Evolutionary conservation across 805 yeast genomes (phyloP).

Genomic region (Nakazawaea ernobii): DNA sequence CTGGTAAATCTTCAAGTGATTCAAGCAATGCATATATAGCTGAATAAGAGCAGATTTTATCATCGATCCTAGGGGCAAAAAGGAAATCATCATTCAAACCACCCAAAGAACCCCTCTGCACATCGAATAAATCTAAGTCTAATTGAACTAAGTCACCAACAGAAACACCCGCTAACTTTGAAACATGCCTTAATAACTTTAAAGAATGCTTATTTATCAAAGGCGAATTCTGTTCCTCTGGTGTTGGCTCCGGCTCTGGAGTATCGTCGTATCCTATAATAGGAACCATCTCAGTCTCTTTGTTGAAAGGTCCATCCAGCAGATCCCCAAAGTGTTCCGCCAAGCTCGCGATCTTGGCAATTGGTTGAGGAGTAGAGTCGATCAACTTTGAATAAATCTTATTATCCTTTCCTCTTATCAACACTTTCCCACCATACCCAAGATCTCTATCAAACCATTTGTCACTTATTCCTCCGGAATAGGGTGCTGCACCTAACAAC

Average conservation of each 20-base stretch:
- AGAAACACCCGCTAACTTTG: conserved; percentile 49
- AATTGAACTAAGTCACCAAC: conserved; percentile 60
- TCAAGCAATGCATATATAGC: conserved; percentile 58
- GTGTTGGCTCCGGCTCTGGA: conserved; percentile 41
- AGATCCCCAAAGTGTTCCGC: conserved; percentile 84
- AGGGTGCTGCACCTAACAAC: conserved; percentile 77
- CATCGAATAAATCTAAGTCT: conserved; percentile 77
- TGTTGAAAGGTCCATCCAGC: conserved; percentile 65
- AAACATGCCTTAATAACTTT: conserved; percentile 60
- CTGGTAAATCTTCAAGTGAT: conserved; percentile 13
- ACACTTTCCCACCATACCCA: conserved; percentile 75
- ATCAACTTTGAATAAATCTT: conserved; percentile 39
- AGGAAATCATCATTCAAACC: conserved; percentile 74
- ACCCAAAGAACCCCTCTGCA: conserved; percentile 72
- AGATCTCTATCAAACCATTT: conserved; percentile 84
- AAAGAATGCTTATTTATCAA: conserved; percentile 64
- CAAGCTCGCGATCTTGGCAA: conserved; percentile 76
- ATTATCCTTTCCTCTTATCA: conserved; percentile 36
- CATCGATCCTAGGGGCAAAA: conserved; percentile 80
- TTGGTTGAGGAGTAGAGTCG: conserved; percentile 57
- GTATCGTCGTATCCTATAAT: conserved; percentile 53
- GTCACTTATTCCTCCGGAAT: conserved; percentile 62
- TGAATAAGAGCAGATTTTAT: conserved; percentile 73
- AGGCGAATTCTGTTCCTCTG: conserved; percentile 58
- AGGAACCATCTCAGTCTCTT: conserved; percentile 75